Base-by-base conservation (phyloP, 1,139 yeast genomes). In the Candida albicans region DNA sequence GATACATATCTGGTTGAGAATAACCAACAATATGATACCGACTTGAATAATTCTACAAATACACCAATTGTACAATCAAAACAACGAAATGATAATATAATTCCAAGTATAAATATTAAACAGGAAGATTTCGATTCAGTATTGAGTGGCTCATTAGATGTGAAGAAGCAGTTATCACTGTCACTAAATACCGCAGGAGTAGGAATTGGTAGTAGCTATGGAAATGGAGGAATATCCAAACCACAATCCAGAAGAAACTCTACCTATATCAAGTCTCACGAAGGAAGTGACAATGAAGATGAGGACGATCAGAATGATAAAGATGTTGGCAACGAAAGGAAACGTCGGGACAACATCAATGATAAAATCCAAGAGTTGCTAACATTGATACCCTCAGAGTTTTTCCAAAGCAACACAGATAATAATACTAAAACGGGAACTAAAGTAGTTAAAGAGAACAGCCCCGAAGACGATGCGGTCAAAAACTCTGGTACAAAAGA, bases 351-450 rank as follows among this genome's bases (percentile, higher is more conserved):
- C 61, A 88, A 87, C 56, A 87, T 91, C 62, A 90, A 90, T 59
- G 96, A 89, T 41, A 83, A 84, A 57, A 91, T 91, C 45, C 95
- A 87, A 55, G 96, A 90, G 55, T 71, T 91, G 36, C 75, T 89
- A 40, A 70, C 77, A 1, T 63, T 87, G 42, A 79, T 91, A 2
- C 96, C 97, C 0, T 67, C 68, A 11, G 79, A 77, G 34, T 79
- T 84, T 53, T 73, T 85, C 54, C 64, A 58, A 46, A 40, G 40
- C 26, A 41, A 43, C 15, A 33, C 38, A 14, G 42, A 45, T 26
- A 42, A 30, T 26, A 39, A 33, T 24, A 28, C 39, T 8, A 37
- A 36, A 14, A 39, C 33, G 11, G 41, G 34, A 4, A n/a, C 35
- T 22, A 46, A 46, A 25, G 18, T 31, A 3, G 38, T 37, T 31